These are phyloP conservation scores for Staphylotrichum tortipilum DNA, from an alignment of 495 filamentous ascomycete species.

Conservation along the genomic window DNA sequence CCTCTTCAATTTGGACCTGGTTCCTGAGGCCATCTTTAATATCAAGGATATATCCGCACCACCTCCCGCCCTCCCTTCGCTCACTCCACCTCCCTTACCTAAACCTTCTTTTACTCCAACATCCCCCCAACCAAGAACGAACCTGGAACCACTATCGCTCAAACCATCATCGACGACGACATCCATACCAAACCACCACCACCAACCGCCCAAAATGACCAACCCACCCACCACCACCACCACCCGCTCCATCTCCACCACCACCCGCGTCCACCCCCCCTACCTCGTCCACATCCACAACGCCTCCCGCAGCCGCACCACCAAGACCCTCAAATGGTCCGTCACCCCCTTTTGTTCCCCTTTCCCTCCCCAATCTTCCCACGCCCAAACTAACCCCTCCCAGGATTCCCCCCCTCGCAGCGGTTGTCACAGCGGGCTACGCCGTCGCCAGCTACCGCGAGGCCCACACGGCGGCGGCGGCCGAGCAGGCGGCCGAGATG, in stretches of 20 bases:
- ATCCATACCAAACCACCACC: not conserved
- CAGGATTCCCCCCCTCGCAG: constrained; percentile 34
- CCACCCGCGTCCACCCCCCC: constrained; percentile 35
- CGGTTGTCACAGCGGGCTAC: constrained; percentile 34
- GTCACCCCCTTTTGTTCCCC: constrained; percentile 1
- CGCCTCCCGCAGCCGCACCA: constrained; percentile 8
- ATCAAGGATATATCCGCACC: too few relatives aligned
- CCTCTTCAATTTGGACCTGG: too few relatives aligned
- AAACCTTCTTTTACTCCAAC: too few relatives aligned
- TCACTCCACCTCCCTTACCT: too few relatives aligned
- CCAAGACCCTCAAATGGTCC: constrained; percentile 32
- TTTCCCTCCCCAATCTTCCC: not conserved
- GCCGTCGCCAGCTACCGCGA: constrained; percentile 30
- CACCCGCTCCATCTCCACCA: constrained; percentile 28
- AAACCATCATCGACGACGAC: not conserved
- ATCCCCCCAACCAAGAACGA: too few relatives aligned
- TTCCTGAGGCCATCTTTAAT: too few relatives aligned
- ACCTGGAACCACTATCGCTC: too few relatives aligned
- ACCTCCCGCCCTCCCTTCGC: too few relatives aligned
- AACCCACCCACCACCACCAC: constrained; percentile 11
- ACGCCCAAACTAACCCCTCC: constrained; percentile 1
- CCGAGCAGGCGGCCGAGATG: constrained; percentile 16
- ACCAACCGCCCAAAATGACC: constrained; percentile 19
- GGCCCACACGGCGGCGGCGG: constrained; percentile 17
- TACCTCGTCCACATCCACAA: constrained; percentile 35